Evolutionary conservation across 176 grass and related monocot genomes (phyloP), one percentile per base, ranked within the genome.

Genomic region (Musa troglodytarum): DNA sequence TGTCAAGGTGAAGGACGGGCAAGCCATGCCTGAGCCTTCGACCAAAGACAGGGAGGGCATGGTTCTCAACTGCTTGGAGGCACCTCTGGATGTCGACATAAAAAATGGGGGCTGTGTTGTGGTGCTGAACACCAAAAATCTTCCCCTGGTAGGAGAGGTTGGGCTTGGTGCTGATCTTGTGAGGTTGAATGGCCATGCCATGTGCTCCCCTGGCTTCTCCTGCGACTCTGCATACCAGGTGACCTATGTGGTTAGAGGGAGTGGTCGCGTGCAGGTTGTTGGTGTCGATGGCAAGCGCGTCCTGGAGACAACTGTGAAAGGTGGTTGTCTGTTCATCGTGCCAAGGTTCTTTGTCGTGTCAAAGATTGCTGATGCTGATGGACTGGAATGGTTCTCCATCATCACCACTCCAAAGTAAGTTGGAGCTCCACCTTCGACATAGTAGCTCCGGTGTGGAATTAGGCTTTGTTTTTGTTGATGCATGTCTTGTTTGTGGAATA

Each of bases 311-410:
- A 62, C 14, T 3, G 74, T 90, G 0, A 76, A 82, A 75, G 90
- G 74, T 5, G 93, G 93, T 4, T 63, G 11, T 58, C 79, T 96
- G 15, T 96, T 96, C 72, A 92, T 96, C 21, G 93, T 96, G 23
- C 93, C 93, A 0, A 81, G 89, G 54, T 96, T 92, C 83, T 86
- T 85, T 2, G 93, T 92, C 1, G 93, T 96, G 10, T 96, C 93
- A 14, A 92, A 96, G 86, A 96, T 96, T 53, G 89, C 93, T 0
- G 93, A 90, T 20, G 85, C 76, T 7, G 79, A 83, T 0, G 93
- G 93, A 50, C 23, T 96, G 83, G 85, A 92, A 67, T 96, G 93
- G 93, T 96, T 96, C 85, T 96, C 93, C 52, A 96, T 96, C 51
- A 96, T 96, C 81, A 88, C 89, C 53, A 92, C 93, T 2, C 90